These are phyloP conservation scores for Glaciozyma martinii DNA, from an alignment of 768 basidiomycete genomes.

Conservation along the genomic window DNA sequence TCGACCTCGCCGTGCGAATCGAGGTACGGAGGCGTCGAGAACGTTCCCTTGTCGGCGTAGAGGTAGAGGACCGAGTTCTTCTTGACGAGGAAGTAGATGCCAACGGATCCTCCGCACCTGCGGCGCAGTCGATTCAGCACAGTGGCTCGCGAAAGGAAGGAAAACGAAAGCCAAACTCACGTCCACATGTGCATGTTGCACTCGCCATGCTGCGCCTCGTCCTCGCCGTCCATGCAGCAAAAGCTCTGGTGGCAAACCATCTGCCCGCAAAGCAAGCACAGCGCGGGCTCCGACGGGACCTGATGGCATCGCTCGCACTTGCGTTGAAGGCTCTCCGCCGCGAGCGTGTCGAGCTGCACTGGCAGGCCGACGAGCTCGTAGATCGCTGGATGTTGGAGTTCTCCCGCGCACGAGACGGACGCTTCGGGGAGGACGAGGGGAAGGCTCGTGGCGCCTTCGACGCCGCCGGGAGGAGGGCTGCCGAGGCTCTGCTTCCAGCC, in stretches of 20 bases:
- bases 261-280: constrained; percentile 83
- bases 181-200: constrained; percentile 92
- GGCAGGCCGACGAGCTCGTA: constrained; percentile 81
- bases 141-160: not conserved
- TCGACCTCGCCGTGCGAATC: constrained; percentile 93
- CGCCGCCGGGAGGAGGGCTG: not conserved
- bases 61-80: constrained; percentile 82
- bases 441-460: not conserved
- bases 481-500: not conserved
- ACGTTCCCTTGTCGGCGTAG: constrained; percentile 81
- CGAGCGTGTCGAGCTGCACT: constrained; percentile 68
- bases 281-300: constrained; percentile 72
- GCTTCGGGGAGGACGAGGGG: constrained; percentile 57
- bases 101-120: constrained; percentile 83
- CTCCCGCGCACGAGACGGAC: constrained; percentile 27
- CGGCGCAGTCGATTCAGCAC: not conserved
- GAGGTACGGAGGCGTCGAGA: constrained; percentile 77
- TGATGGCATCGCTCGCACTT: constrained; percentile 68
- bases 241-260: constrained; percentile 83
- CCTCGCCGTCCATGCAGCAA: constrained; percentile 62
- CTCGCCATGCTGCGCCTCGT: constrained; percentile 63
- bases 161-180: constrained; percentile 50
- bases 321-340: constrained; percentile 62
- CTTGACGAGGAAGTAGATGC: constrained; percentile 84
- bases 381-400: constrained; percentile 56